phyloP scores from a whole-genome alignment of 768 basidiomycete species.

The Lactifluus piperatus region DNA sequence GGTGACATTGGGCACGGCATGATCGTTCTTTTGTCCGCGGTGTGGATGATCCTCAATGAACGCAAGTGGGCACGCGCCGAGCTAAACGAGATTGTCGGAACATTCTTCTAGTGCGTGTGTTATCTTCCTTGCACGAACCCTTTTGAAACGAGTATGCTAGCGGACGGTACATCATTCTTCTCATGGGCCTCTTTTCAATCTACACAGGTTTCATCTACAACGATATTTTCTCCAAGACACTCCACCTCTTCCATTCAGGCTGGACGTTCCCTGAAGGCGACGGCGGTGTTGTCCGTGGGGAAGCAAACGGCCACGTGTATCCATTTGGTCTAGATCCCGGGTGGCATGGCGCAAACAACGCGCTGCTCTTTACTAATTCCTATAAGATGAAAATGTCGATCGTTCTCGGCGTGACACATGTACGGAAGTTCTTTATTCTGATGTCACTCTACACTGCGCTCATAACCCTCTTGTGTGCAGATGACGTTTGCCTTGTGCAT shows the following conservation, averaged over 20 bases:
- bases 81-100: conserved; percentile 77
- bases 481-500: conserved; percentile 98
- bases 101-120: conserved; percentile 81
- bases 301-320: conserved; percentile 65
- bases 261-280: conserved; percentile 62
- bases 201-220: conserved; percentile 98
- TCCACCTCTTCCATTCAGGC: conserved; percentile 80
- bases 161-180: conserved; percentile 95
- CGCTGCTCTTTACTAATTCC: conserved; percentile 90
- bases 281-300: conserved; percentile 37
- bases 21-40: conserved; percentile 67
- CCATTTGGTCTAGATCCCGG: conserved; percentile 90
- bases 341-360: conserved; percentile 93
- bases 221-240: conserved; percentile 92
- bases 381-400: conserved; percentile 99
- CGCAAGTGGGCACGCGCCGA: conserved; percentile 63
- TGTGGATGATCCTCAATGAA: conserved; percentile 84
- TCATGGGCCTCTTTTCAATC: conserved; percentile 97
- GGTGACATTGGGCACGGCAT: conserved; percentile 96
- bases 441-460: not conserved
- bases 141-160: conserved; percentile 34
- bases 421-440: conserved; percentile 33
- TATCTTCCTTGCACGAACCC: conserved; percentile 8
- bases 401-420: conserved; percentile 92
- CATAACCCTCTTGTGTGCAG: conserved; percentile 34